Conservation (phyloP, 2,329 filamentous ascomycete species). For the Xylaria digitata region DNA sequence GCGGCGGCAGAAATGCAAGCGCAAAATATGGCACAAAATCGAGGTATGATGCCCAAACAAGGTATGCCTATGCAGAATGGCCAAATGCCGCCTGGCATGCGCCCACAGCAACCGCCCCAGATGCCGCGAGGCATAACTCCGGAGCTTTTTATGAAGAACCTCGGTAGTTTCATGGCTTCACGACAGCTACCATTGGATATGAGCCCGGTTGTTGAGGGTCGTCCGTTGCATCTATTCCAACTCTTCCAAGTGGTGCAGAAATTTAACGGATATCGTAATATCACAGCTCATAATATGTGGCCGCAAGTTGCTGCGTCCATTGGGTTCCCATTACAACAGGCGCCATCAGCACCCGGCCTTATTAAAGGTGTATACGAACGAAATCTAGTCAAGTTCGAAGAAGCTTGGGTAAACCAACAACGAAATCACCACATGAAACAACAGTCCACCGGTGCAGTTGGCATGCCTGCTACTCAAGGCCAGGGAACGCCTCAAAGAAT, state of each 20-base stretch:
- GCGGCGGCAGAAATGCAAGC: slow-evolving; percentile 62
- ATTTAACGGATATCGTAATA: slow-evolving; percentile 79
- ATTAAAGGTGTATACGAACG: slow-evolving; percentile 79
- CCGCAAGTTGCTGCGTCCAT: slow-evolving; percentile 74
- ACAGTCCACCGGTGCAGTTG: slow-evolving; percentile 52
- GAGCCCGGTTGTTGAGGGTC: slow-evolving; percentile 78
- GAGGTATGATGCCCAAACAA: slow-evolving; percentile 66
- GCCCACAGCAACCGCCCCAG: slow-evolving; percentile 59
- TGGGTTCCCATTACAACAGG: slow-evolving; percentile 70
- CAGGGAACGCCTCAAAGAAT: slow-evolving; percentile 59
- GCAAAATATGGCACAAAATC: slow-evolving; percentile 54
- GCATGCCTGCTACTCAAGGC: slow-evolving; percentile 50
- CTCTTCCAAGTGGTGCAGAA: slow-evolving; percentile 84
- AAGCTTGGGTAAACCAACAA: slow-evolving; percentile 69
- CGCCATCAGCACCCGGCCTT: slow-evolving; percentile 74
- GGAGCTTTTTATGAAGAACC: slow-evolving; percentile 79
- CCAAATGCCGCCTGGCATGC: slow-evolving; percentile 63
- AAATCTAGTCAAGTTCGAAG: slow-evolving; percentile 82
- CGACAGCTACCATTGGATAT: slow-evolving; percentile 79
- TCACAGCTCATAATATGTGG: slow-evolving; percentile 80
- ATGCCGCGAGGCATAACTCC: slow-evolving; percentile 61
- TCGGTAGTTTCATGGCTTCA: slow-evolving; percentile 81
- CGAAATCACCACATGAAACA: slow-evolving; percentile 65
- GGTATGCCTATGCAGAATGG: slow-evolving; percentile 65
- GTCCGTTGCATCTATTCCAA: slow-evolving; percentile 77